phyloP scores from a whole-genome alignment of 306 rosid genomes.

The Hylodesmum podocarpum region DNA sequence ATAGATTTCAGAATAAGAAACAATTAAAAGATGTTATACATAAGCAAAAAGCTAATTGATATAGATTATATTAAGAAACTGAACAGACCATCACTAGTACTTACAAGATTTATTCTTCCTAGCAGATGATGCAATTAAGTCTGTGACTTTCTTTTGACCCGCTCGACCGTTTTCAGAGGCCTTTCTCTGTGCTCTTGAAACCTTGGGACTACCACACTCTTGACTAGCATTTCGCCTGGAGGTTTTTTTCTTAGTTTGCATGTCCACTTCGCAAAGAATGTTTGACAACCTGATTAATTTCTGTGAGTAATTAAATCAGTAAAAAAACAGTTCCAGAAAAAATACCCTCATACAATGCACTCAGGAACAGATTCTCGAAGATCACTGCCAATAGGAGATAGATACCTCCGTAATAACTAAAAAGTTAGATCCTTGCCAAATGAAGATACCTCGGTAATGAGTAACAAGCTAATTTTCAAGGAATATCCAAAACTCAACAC shows the following conservation, averaged over 20 bases:
- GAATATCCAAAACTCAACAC: background rate
- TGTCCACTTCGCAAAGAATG: slow-evolving; percentile 35
- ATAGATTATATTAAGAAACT: background rate
- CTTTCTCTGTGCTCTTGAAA: slow-evolving; percentile 70
- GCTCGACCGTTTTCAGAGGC: slow-evolving; percentile 50
- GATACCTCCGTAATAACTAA: background rate
- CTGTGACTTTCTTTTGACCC: slow-evolving; percentile 56
- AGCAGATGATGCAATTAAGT: slow-evolving; percentile 73
- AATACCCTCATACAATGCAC: slow-evolving; percentile 16
- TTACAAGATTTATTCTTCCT: slow-evolving; percentile 68
- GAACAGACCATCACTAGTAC: slow-evolving; percentile 19
- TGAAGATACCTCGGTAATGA: background rate
- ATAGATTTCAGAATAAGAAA: background rate
- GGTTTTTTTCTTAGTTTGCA: slow-evolving; percentile 79
- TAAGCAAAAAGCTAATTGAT: background rate
- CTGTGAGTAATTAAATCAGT: slow-evolving; percentile 21
- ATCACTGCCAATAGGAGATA: background rate
- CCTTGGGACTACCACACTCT: slow-evolving; percentile 55
- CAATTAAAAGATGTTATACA: background rate
- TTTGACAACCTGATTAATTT: slow-evolving; percentile 9
- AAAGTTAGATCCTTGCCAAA: background rate
- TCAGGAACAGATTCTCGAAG: background rate
- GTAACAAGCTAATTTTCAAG: background rate
- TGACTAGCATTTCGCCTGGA: slow-evolving; percentile 50
- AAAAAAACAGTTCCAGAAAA: slow-evolving; percentile 25